Base-by-base conservation (phyloP, 495 filamentous ascomycete genomes). In the Tuber melanosporum region DNA sequence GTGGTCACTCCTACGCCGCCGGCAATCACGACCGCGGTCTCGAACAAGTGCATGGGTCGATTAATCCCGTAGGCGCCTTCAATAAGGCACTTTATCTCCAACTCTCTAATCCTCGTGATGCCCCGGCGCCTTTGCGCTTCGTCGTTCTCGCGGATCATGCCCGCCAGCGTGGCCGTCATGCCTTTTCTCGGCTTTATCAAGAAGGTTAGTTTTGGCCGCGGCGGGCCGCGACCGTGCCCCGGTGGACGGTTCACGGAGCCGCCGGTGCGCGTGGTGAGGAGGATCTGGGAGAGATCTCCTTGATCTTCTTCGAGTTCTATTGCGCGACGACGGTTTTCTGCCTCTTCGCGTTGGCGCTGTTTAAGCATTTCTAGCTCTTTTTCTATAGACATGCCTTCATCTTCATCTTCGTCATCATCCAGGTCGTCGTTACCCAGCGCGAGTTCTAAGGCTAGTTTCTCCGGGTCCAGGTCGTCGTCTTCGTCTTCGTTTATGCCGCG, bases 1-100 rank as follows among this genome's bases (percentile, higher is more conserved):
- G 86, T 88, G 0, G 89, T 87, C 69, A 91, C 88, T 0, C 90
- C 90, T 5, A 87, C 88, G 0, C 90, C 90, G 7, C 90, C 89
- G 5, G 86, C 88, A 22, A 91, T 85, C n/a, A 91, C 85, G 14
- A 91, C 78, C 20, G 90, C 84, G 3, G 85, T 86, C 43, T 88
- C 85, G 75, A 86, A 90, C 8, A 83, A 82, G 79, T 86, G 86
- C 0, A 90, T 75, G 0, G 87, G 86, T 22, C 84, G 84, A 20
- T 83, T 83, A 62, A 87, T 81, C 6, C 90, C 89, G 77, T 91
- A 91, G 1, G 90, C 88, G 0, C 90, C 89, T 77, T 91, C 90
- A 10, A 90, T 84, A 0, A 91, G 83, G 70, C 81, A 83, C 32
- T 80, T 78, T 20, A 83, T 75, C 57, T 82, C 79, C 4, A 81